Evolutionary conservation across 2,329 filamentous ascomycete genomes (phyloP), one percentile per base, ranked within the genome.

Genomic region (Akanthomyces dipterigenus): DNA sequence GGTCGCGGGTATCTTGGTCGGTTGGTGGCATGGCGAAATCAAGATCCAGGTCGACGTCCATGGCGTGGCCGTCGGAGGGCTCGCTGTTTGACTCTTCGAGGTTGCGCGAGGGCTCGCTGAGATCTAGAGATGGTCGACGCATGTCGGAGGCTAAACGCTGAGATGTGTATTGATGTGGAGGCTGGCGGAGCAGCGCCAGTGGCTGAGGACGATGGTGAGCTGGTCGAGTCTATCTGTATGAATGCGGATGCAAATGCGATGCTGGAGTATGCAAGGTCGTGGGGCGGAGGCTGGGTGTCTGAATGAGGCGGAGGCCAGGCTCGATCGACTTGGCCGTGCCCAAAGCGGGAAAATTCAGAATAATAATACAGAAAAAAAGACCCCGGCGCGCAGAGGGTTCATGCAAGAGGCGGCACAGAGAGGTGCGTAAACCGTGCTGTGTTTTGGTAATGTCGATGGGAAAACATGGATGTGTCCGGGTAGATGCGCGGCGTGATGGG

Each of bases 21-120:
- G 69, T 63, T 14, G 75, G 73, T 20, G 75, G 73, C 74, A 77
- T 74, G 54, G 72, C 72, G 38, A 77, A 57, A 56, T 74, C 70
- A 62, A 70, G 66, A 55, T 70, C 58, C n/a, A 60, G 18, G 40
- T 60, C 58, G 22, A 60, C 49, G 18, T 60, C 58, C 58, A 60
- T 60, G 62, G 70, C 70, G 46, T 64, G 62, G 42, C 72, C 69
- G 61, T 71, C 70, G 7, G 69, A 70, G 28, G 70, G 68, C 12
- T 71, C 63, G 56, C 59, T 65, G 55, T 68, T 68, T 26, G 70
- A 65, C 43, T 76, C 76, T 60, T 78, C 71, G 49, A 72, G 69
- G 64, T 73, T 76, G 66, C 73, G 76, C 68, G 73, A 70, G 42
- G 76, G 72, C 59, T 80, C 77, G 51, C 73, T 71, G 56, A 78